Evolutionary conservation across 2,329 filamentous ascomycete species (phyloP), one percentile per base, ranked within the genome.

Genomic region (Fusarium sp.): DNA sequence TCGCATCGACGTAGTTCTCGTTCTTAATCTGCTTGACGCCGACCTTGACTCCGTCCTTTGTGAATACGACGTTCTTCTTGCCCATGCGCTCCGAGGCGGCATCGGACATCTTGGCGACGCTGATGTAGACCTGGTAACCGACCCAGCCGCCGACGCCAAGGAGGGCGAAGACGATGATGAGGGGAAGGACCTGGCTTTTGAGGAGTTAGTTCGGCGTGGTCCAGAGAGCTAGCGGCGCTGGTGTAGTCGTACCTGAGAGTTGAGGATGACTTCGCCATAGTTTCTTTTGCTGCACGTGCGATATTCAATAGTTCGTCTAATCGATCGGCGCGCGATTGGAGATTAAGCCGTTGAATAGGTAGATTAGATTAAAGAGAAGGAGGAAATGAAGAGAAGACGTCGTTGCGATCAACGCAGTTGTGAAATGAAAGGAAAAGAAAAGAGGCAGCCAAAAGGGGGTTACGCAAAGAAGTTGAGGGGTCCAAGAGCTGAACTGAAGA

Each of bases 1-100:
- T 94, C 74, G 84, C 85, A 73, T 94, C 92, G 74, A 92, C 88
- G 76, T 93, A 93, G 48, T 86, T 87, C 81, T 94, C 92, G 55
- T 87, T 86, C 69, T 86, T 85, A 50, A 91, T 79, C 64, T 93
- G 85, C 80, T 90, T 91, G 65, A 95, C 86, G 49, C 90, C 90
- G 44, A 95, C 91, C 63, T 88, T 87, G 64, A 92, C 81, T 57
- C 92, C 92, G 58, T 94, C 92, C 77, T 92, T 93, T 39, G 90
- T 91, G 79, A 94, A 92, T 40, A 89, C 84, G 58, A 95, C 87
- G 77, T 94, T 91, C 82, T 91, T 92, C 81, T 88, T 88, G 78
- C 90, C 89, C 87, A 94, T 92, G 75, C 88, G 88, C 79, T 91
- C 85, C 49, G 86, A 87, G 46, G 91, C 91, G 61, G 87, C 85